Evolutionary conservation across 73 alveolate genomes (phyloP), one percentile per base, ranked within the genome.

Genomic region (Breviolum minutum): DNA sequence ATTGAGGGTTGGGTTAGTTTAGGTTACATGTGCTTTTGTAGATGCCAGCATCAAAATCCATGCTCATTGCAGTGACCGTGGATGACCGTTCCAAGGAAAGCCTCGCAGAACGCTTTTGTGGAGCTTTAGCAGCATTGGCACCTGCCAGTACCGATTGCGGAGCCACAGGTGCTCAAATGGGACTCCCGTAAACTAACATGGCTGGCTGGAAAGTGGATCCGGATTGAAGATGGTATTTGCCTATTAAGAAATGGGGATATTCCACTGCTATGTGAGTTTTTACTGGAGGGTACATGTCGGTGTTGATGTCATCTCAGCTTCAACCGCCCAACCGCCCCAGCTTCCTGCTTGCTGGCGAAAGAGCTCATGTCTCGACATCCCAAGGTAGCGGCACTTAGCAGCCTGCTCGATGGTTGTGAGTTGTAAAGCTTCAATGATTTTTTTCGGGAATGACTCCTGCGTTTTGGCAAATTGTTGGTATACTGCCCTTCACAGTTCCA

Each of bases 281-380:
- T n/a, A n/a, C n/a, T n/a, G n/a, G n/a, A n/a, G n/a, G n/a, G n/a
- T n/a, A 40, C 54, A 40, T 40, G 54, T 40, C 54, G 54, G 54
- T 40, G 54, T 17, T 68, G 77, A 68, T 68, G 77, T 68, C 24
- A 14, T 68, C 77, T 22, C 87, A 66, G 24, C 74, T 13, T 66
- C 62, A 32, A 82, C 30, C 27, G 54, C 62, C 29, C 8, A 19
- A 13, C 10, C 73, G 22, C 89, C 54, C 69, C 98, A 92, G 98
- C 98, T 62, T 92, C 98, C 81, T 92, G 98, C 91, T 68, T 92
- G 30, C 69, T 92, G 81, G 98, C 98, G 54, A 92, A 92, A 92
- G 98, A 92, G 98, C 98, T 92, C 80, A 92, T 92, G 98, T n/a
- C 74, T 16, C 89, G 98, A 68, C 98, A 92, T 27, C 98, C 89